Conservation (phyloP, 1,139 yeast genomes). For the Candida anutae region DNA sequence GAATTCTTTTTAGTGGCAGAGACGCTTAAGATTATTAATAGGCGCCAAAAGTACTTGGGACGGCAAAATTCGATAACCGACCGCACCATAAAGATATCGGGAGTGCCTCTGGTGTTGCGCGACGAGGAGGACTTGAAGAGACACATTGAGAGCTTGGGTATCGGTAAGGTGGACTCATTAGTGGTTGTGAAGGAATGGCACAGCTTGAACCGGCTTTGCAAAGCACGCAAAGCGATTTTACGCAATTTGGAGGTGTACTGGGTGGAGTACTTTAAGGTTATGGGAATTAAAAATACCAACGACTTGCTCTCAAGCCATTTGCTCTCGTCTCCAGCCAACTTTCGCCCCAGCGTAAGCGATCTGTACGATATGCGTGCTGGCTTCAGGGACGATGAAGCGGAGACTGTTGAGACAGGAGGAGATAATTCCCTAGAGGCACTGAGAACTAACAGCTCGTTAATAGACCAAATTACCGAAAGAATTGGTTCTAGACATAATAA, state of each 20-base stretch:
- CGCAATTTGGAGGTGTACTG: conserved; percentile 62
- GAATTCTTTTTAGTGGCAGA: conserved; percentile 55
- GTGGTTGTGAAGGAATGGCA: conserved; percentile 85
- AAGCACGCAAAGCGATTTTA: conserved; percentile 46
- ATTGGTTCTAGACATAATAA: conserved; percentile 12
- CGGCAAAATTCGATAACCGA: conserved; percentile 88
- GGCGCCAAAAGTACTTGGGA: conserved; percentile 79
- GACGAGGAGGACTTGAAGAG: conserved; percentile 59
- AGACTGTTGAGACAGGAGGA: not conserved
- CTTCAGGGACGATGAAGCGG: conserved; percentile 9
- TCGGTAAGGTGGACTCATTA: conserved; percentile 72
- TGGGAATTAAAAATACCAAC: conserved; percentile 21
- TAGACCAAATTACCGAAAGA: conserved; percentile 15
- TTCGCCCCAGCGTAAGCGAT: conserved; percentile 25
- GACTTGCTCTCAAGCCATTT: conserved; percentile 24
- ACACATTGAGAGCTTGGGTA: conserved; percentile 69
- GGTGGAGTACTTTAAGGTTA: conserved; percentile 58
- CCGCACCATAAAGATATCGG: conserved; percentile 81
- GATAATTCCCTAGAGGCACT: not conserved
- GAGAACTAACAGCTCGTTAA: conserved; percentile 8
- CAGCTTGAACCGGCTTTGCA: conserved; percentile 56
- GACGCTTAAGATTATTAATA: conserved; percentile 62
- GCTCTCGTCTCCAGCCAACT: too few relatives aligned
- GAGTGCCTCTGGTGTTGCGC: conserved; percentile 80
- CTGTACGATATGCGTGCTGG: conserved; percentile 13